Conservation (phyloP, 352 stramenopile genomes). For the Phytophthora hibernalis region DNA sequence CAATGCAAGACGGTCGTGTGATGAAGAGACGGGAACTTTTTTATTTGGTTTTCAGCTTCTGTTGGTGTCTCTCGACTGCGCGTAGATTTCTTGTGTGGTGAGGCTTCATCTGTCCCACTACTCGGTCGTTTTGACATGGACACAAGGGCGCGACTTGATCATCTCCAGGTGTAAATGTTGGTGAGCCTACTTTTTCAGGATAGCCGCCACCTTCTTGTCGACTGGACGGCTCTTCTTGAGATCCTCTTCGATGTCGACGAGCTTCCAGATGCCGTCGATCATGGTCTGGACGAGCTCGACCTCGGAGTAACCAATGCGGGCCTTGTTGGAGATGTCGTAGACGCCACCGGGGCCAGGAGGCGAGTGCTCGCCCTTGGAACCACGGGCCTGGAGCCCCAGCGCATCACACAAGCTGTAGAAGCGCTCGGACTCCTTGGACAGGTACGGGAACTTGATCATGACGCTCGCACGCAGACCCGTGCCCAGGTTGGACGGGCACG, state of each 20-base stretch:
- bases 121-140: slow-evolving; percentile 14
- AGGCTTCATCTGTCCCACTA: slow-evolving; percentile 29
- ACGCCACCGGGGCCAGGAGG: slow-evolving; percentile 72
- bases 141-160: slow-evolving; percentile 15
- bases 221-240: slow-evolving; percentile 83
- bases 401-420: slow-evolving; percentile 76
- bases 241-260: slow-evolving; percentile 92
- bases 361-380: slow-evolving; percentile 70
- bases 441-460: slow-evolving; percentile 77
- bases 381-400: slow-evolving; percentile 64
- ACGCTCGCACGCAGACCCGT: slow-evolving; percentile 68
- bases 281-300: slow-evolving; percentile 94
- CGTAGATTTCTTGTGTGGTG: slow-evolving; percentile 24
- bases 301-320: slow-evolving; percentile 88
- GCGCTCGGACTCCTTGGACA: slow-evolving; percentile 61
- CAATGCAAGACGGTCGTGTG: slow-evolving; percentile 34
- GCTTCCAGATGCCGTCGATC: slow-evolving; percentile 90
- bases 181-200: slow-evolving; percentile 44
- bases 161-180: neutral
- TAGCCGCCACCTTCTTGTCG: slow-evolving; percentile 61
- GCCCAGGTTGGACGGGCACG: slow-evolving; percentile 75
- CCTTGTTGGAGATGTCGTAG: slow-evolving; percentile 93
- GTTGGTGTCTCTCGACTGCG: slow-evolving; percentile 28
- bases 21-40: slow-evolving; percentile 36
- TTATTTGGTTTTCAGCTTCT: slow-evolving; percentile 31